Evolutionary conservation across 305 asterid species (phyloP).

Genomic region (Fraxinus sp.): DNA sequence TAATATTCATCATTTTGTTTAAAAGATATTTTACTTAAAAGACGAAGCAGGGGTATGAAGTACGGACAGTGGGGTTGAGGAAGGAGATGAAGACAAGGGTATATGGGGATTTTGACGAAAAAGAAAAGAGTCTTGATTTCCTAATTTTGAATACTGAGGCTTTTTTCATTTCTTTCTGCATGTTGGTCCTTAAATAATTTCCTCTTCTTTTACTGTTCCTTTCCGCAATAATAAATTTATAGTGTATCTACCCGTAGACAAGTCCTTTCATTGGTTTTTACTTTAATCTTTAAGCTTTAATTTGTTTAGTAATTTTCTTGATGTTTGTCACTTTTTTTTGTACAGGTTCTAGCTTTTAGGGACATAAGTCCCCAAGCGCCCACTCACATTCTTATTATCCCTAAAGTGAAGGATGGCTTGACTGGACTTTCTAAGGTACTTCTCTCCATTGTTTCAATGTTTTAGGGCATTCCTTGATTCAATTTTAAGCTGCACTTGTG

Average conservation of each 20-base stretch:
- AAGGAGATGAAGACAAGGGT: neutral
- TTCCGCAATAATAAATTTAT: neutral
- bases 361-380: slow-evolving; percentile 87
- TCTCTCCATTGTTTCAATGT: neutral
- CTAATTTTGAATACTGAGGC: neutral
- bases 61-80: neutral
- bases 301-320: neutral
- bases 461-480: neutral
- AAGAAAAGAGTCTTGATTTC: neutral
- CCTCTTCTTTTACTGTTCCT: neutral
- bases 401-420: slow-evolving; percentile 72
- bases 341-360: slow-evolving; percentile 91
- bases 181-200: neutral
- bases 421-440: slow-evolving; percentile 61
- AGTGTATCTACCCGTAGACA: neutral
- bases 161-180: neutral
- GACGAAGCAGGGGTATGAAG: neutral
- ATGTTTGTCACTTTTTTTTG: neutral
- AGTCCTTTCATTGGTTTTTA: neutral
- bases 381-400: slow-evolving; percentile 72
- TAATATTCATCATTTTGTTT: neutral
- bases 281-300: neutral
- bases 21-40: neutral
- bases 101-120: neutral
- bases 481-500: neutral